phyloP scores from a whole-genome alignment of 2,329 filamentous ascomycete genomes.

The Dichotomopilus funicola region DNA sequence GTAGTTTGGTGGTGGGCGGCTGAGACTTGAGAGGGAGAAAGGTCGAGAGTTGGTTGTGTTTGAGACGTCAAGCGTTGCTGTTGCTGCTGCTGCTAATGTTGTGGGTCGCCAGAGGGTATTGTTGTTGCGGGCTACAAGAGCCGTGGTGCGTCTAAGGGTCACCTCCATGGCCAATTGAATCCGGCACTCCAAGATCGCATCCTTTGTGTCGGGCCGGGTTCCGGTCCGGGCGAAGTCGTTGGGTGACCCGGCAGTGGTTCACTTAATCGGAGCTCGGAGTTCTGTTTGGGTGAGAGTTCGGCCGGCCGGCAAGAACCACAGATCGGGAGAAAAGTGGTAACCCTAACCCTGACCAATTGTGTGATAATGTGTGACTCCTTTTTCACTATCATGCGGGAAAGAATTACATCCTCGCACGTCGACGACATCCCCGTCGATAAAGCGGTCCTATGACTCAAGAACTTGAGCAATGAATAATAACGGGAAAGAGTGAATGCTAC shows the following conservation, averaged over 20 bases:
- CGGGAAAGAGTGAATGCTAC: too few species aligned
- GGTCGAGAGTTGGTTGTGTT: conserved; percentile 17
- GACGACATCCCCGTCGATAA: too few species aligned
- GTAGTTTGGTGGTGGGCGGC: conserved; percentile 81
- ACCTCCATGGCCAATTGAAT: conserved; percentile 22
- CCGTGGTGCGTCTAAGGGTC: conserved; percentile 17
- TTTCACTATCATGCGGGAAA: too few species aligned
- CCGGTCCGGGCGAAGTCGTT: not conserved
- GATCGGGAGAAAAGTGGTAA: not conserved
- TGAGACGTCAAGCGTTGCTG: too few species aligned
- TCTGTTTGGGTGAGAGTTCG: too few species aligned
- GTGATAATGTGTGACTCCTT: too few species aligned
- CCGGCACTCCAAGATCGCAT: conserved; percentile 1
- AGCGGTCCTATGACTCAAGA: too few species aligned
- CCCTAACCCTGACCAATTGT: conserved; percentile 1
- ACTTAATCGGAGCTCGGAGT: conserved; percentile 11
- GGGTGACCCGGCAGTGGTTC: conserved; percentile 14
- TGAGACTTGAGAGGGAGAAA: conserved; percentile 83
- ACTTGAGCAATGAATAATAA: too few species aligned
- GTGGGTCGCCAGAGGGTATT: conserved; percentile 4
- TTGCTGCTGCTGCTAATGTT: not conserved
- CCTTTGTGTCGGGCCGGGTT: conserved; percentile 1
- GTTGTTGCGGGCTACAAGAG: conserved; percentile 16
- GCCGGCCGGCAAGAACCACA: not conserved
- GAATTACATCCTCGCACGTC: too few species aligned